Evolutionary conservation across 805 yeast genomes (phyloP).

Genomic region (Peterozyma xylosa): DNA sequence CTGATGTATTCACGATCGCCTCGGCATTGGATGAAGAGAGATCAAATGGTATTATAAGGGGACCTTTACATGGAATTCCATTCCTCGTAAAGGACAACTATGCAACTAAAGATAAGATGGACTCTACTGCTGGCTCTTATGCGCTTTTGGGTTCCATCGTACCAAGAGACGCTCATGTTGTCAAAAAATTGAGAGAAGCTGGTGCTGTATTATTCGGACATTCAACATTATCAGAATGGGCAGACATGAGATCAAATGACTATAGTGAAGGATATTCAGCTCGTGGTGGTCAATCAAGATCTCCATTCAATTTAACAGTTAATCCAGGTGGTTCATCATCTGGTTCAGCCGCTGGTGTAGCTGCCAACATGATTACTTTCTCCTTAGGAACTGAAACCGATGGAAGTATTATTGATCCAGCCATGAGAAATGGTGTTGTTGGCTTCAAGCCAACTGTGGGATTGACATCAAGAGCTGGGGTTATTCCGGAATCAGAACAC

Average conservation of each 20-base stretch:
- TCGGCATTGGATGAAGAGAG: slow-evolving; percentile 17
- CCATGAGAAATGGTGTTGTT: slow-evolving; percentile 19
- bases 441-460: slow-evolving; percentile 23
- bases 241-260: slow-evolving; percentile 19
- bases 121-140: slow-evolving; percentile 18
- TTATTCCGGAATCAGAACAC: slow-evolving; percentile 21
- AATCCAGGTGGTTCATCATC: slow-evolving; percentile 22
- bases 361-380: slow-evolving; percentile 20
- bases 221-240: slow-evolving; percentile 21
- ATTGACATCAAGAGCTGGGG: slow-evolving; percentile 19
- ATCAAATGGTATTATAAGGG: slow-evolving; percentile 14
- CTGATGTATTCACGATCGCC: slow-evolving; percentile 19
- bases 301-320: slow-evolving; percentile 19
- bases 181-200: slow-evolving; percentile 17
- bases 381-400: slow-evolving; percentile 22
- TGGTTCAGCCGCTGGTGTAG: slow-evolving; percentile 21
- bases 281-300: slow-evolving; percentile 19
- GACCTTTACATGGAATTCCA: slow-evolving; percentile 23
- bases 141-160: slow-evolving; percentile 18
- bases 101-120: slow-evolving; percentile 20
- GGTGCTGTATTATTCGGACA: slow-evolving; percentile 23
- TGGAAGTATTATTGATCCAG: slow-evolving; percentile 21
- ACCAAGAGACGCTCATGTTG: slow-evolving; percentile 22
- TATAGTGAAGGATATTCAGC: slow-evolving; percentile 23
- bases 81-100: slow-evolving; percentile 21